Evolutionary conservation across 192 early-diverging fungal genomes (phyloP), one percentile per base, ranked within the genome.

Genomic region (Phycomyces blakesleeanus): DNA sequence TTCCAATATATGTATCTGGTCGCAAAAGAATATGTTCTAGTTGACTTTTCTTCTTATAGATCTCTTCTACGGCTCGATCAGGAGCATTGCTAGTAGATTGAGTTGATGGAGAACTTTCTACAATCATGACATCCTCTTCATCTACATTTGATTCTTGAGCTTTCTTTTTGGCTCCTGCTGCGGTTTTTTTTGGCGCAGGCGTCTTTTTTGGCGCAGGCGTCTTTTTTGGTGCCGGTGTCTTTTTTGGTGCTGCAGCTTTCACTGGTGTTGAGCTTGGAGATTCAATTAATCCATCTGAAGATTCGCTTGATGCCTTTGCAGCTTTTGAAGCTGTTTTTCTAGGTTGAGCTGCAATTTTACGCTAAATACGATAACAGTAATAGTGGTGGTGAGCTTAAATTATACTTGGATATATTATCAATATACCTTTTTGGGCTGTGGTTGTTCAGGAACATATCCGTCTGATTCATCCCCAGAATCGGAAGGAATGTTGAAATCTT

Each of bases 1-100:
- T 92, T 9, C 95, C 95, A 67, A 99, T 95, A 78, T 99, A 99
- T 0, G 93, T 94, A 67, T 99, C 97, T 1, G 94, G 94, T 20
- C 93, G 86, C 49, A 95, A 81, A 25, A 99, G 74, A 51, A 99
- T 93, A 68, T 99, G 95, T 76, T 99, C 95, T 20, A 97, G 66
- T 38, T 94, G 97, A 0, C 92, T 88, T 67, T 95, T 96, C 64
- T 95, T 96, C 71, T 97, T 91, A 75, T 97, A 99, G 21, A 92
- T 93, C 64, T 98, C 87, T 68, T 93, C 90, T 40, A 92, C 79
- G 1, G 81, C 81, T 55, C 77, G 38, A 0, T 69, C 40, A 21
- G 55, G 39, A 29, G 16, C 21, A 18, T 41, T 18, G 15, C 12
- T 18, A 50, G 62, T 78, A 3, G 64, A 26, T 52, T 26, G 8